Evolutionary conservation across 495 filamentous ascomycete genomes (phyloP), one percentile per base, ranked within the genome.

Genomic region (Letharia lupina): DNA sequence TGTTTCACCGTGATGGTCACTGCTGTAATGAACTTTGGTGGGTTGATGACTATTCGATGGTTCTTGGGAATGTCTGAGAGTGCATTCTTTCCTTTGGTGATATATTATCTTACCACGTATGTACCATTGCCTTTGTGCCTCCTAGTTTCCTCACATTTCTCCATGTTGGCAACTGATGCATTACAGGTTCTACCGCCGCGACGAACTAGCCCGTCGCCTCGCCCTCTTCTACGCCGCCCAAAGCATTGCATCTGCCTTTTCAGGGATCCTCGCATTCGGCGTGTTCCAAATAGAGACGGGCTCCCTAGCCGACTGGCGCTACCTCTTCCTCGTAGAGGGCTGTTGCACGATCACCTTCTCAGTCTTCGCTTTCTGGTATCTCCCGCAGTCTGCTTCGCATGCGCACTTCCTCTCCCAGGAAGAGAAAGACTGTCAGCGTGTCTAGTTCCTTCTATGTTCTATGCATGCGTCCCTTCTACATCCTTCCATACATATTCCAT

Each of bases 261-360:
- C 83, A 3, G 89, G 89, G 10, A 78, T 92, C 2, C 79, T 93
- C 28, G 85, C 89, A 0, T 91, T 89, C 63, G 89, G 87, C 1
- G 85, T 90, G 5, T 91, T 92, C 74, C 89, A 87, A 63, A 91
- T 91, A 70, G 65, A 86, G 28, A 75, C 82, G 63, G 75, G 79
- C 39, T 65, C 72, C 35, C 69, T 89, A 41, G 66, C 77, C 3
- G 76, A 80, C 28, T 93, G 90, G 90, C 79, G 86, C 4, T 91
- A 90, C 72, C 83, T 92, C 11, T 93, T 93, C 73, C 75, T 92
- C 60, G 86, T 92, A 44, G 89, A 93, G 67, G 90, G 90, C 5
- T 65, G 75, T 11, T 79, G 79, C 67, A 90, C 89, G 0, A 77
- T 89, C 8, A 68, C 82, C 62, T 89, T 90, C 73, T 77, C 86